Conservation (phyloP, 306 rosid genomes). For the Cicer arietinum region DNA sequence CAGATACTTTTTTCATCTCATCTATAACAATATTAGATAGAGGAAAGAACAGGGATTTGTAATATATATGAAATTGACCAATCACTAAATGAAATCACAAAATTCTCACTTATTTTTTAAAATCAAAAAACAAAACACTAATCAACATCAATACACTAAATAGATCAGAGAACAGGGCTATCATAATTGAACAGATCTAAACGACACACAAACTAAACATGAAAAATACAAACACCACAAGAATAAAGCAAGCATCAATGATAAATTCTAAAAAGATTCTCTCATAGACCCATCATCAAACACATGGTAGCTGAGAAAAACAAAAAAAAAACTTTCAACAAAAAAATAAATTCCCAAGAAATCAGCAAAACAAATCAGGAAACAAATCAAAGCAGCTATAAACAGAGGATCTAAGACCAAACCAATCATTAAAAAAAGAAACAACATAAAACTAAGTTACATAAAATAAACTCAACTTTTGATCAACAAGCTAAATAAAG, state of each 20-base stretch:
- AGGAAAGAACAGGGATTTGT: neutral
- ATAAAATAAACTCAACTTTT: neutral
- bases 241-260: conserved; percentile 18
- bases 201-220: conserved; percentile 1
- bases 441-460: neutral
- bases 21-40: neutral
- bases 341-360: neutral
- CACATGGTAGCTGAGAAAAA: neutral
- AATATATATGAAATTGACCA: neutral
- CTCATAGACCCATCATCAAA: conserved; percentile 36
- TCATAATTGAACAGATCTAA: conserved; percentile 41
- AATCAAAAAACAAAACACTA: conserved; percentile 18
- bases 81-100: conserved; percentile 5
- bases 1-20: conserved; percentile 24
- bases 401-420: conserved; percentile 28
- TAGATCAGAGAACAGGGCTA: conserved; percentile 15
- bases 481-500: neutral
- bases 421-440: conserved; percentile 15
- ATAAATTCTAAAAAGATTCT: neutral
- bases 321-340: neutral
- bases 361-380: conserved; percentile 6
- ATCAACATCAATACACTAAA: neutral
- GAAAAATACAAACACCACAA: neutral
- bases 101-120: neutral
- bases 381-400: conserved; percentile 11